Evolutionary conservation across 306 rosid genomes (phyloP).

Genomic region (Dalbergia oliveri): DNA sequence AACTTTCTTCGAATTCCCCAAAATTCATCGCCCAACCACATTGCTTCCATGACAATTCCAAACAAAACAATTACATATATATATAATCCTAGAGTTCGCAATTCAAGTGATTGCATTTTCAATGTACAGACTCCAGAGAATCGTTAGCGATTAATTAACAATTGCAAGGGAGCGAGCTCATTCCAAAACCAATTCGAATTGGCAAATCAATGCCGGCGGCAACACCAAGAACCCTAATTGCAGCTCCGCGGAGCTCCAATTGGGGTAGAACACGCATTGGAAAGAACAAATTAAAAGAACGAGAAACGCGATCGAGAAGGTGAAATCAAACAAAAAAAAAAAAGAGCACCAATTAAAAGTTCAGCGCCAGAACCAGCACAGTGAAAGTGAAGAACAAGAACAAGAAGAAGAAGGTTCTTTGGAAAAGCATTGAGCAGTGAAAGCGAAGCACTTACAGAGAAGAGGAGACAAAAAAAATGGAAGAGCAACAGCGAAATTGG

Average conservation of each 20-base stretch:
- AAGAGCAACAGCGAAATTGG: slow-evolving; percentile 34
- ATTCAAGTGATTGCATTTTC: slow-evolving; percentile 11
- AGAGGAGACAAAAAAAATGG: not conserved
- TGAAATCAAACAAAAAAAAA: not conserved
- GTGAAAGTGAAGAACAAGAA: not conserved
- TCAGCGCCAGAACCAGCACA: slow-evolving; percentile 23
- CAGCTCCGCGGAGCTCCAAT: not conserved
- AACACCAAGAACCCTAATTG: slow-evolving; percentile 53
- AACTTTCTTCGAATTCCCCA: slow-evolving; percentile 23
- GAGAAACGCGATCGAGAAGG: not conserved
- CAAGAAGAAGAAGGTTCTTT: not conserved
- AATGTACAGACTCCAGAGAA: not conserved
- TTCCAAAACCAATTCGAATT: not conserved
- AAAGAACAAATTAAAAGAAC: not conserved
- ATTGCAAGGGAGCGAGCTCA: not conserved
- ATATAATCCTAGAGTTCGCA: not conserved
- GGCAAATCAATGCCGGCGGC: not conserved
- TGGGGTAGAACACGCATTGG: slow-evolving; percentile 17
- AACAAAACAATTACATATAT: not conserved
- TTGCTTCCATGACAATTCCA: slow-evolving; percentile 10
- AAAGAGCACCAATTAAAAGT: slow-evolving; percentile 25
- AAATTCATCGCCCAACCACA: slow-evolving; percentile 31
- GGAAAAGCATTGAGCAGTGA: slow-evolving; percentile 17
- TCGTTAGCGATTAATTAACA: slow-evolving; percentile 2
- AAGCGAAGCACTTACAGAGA: slow-evolving; percentile 14